Evolutionary conservation across 2,329 filamentous ascomycete species (phyloP).

Genomic region (Talaromyces sp.): DNA sequence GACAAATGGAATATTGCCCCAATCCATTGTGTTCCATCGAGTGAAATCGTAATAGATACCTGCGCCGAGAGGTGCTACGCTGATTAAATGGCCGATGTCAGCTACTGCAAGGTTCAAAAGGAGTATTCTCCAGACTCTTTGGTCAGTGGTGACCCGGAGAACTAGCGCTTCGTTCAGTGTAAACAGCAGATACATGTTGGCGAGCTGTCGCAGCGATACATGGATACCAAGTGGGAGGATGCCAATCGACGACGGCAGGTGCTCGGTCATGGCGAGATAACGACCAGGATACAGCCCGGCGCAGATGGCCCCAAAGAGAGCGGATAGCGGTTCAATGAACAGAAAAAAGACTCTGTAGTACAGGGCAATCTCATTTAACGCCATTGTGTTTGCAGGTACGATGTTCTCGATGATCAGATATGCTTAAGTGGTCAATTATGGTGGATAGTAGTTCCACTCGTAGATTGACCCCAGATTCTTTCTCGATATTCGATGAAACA

Average conservation of each 20-base stretch:
- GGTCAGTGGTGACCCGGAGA: slow-evolving; percentile 64
- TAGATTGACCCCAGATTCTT: background rate
- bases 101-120: slow-evolving; percentile 66
- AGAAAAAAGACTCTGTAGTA: slow-evolving; percentile 72
- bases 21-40: slow-evolving; percentile 65
- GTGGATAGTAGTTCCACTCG: background rate
- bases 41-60: slow-evolving; percentile 61
- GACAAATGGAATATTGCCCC: slow-evolving; percentile 68
- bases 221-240: slow-evolving; percentile 58
- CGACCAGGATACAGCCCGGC: slow-evolving; percentile 49
- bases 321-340: slow-evolving; percentile 61
- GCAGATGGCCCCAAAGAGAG: slow-evolving; percentile 52
- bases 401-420: background rate
- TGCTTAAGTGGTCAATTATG: background rate
- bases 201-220: slow-evolving; percentile 69
- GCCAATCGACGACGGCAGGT: slow-evolving; percentile 40
- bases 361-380: background rate
- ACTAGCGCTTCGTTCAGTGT: slow-evolving; percentile 74
- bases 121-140: slow-evolving; percentile 66
- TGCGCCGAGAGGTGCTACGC: slow-evolving; percentile 57
- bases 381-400: background rate
- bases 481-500: background rate
- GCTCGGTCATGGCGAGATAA: slow-evolving; percentile 65
- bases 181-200: slow-evolving; percentile 74
- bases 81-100: slow-evolving; percentile 73